These are phyloP conservation scores for Cercospora brassicicola DNA, from an alignment of 2,329 filamentous ascomycete genomes.

Conservation along the genomic window DNA sequence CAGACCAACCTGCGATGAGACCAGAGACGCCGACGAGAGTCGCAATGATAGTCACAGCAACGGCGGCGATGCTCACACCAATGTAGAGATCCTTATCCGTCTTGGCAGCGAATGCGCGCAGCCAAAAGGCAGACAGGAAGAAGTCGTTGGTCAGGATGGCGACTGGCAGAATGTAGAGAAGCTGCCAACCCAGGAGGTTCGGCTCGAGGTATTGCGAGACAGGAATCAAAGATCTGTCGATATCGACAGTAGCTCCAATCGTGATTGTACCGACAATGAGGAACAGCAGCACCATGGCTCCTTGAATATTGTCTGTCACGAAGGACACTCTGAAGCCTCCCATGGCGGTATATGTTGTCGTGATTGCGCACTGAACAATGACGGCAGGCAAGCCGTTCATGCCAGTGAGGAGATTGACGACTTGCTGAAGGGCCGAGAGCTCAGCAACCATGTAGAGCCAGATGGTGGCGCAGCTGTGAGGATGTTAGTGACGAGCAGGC, in stretches of 20 bases:
- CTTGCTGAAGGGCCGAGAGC: conserved; percentile 77
- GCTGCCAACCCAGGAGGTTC: conserved; percentile 76
- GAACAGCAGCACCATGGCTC: conserved; percentile 71
- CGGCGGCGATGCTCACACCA: conserved; percentile 67
- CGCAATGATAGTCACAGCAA: conserved; percentile 66
- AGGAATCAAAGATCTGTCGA: conserved; percentile 67
- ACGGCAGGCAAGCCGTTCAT: conserved; percentile 72
- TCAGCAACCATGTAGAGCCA: conserved; percentile 88
- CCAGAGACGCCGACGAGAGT: conserved; percentile 72
- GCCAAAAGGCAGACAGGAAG: conserved; percentile 82
- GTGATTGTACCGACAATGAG: conserved; percentile 75
- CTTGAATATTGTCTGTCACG: conserved; percentile 79
- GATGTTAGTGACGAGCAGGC: conserved; percentile 16
- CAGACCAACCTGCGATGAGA: too few relatives aligned
- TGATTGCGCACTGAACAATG: conserved; percentile 74
- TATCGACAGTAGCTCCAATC: conserved; percentile 72
- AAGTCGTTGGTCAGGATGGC: conserved; percentile 83
- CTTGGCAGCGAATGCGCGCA: conserved; percentile 76
- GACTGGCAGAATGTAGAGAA: conserved; percentile 79
- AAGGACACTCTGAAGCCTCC: conserved; percentile 84
- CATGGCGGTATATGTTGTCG: conserved; percentile 76
- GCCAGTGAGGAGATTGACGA: conserved; percentile 71
- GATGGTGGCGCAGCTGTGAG: conserved; percentile 64
- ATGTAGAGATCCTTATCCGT: conserved; percentile 77
- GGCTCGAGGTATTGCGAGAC: conserved; percentile 68